phyloP scores from a whole-genome alignment of 257 asterid species.

The Haberlea rhodopensis region DNA sequence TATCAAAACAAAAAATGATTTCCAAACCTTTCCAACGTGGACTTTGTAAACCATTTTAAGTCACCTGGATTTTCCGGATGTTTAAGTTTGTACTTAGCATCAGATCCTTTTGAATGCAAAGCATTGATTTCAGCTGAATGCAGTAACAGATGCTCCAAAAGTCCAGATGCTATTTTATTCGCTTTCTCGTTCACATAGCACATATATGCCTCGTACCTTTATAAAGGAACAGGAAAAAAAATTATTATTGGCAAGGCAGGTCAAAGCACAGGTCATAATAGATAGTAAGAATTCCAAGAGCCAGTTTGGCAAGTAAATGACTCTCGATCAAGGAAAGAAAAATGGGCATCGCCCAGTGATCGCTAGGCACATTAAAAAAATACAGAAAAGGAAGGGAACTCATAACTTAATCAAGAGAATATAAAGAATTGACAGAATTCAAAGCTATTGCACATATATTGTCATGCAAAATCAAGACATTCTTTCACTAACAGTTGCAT shows the following conservation, averaged over 20 bases:
- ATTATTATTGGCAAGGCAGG: conserved; percentile 2
- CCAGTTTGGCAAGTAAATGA: not conserved
- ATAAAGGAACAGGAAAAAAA: conserved; percentile 22
- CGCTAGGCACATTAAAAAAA: not conserved
- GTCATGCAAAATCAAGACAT: not conserved
- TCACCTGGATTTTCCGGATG: conserved; percentile 46
- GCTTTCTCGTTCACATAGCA: conserved; percentile 49
- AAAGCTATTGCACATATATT: not conserved
- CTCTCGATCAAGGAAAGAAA: not conserved
- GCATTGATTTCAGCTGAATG: conserved; percentile 58
- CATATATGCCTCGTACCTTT: conserved; percentile 71
- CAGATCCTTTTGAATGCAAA: conserved; percentile 56
- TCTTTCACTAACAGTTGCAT: not conserved
- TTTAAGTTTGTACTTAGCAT: conserved; percentile 47
- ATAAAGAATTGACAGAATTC: not conserved
- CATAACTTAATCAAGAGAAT: too few species aligned
- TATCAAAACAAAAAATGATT: conserved; percentile 21
- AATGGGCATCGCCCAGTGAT: not conserved
- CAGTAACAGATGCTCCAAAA: conserved; percentile 64
- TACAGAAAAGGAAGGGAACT: not conserved
- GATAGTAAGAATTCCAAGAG: not conserved
- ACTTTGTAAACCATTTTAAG: conserved; percentile 71
- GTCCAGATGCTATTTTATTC: conserved; percentile 55
- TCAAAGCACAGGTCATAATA: not conserved
- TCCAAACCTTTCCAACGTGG: conserved; percentile 66